These are phyloP conservation scores for Sporothrix dimorphospora DNA, from an alignment of 2,329 filamentous ascomycete genomes.

Conservation along the genomic window DNA sequence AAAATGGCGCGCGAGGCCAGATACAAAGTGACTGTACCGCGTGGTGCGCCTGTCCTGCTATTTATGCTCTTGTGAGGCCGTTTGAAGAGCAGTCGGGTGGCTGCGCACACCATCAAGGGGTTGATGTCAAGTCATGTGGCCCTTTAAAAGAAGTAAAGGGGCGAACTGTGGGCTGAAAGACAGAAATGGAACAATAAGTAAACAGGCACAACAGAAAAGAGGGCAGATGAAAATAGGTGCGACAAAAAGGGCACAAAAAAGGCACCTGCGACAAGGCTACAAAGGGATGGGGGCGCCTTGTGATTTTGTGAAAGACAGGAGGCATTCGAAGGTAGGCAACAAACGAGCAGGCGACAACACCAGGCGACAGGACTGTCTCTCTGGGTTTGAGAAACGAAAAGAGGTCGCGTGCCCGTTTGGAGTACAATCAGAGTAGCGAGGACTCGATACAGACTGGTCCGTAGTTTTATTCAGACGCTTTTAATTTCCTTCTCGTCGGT, in stretches of 20 bases:
- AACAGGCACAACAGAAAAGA: background rate
- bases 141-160: background rate
- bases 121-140: constrained; percentile 2
- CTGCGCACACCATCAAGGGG: background rate
- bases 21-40: background rate
- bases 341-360: background rate
- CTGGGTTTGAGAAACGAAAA: background rate
- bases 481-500: too few relatives aligned
- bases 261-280: background rate
- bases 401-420: background rate
- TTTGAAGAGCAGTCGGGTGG: background rate
- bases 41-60: background rate
- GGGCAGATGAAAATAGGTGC: background rate
- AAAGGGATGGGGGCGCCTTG: background rate
- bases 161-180: background rate
- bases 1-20: constrained; percentile 13
- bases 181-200: background rate
- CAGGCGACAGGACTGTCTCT: constrained; percentile 21
- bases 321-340: background rate
- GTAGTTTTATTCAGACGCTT: background rate
- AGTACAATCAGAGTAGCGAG: background rate
- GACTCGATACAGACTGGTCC: too few relatives aligned
- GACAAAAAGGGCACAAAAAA: background rate
- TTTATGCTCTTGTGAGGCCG: constrained; percentile 9
- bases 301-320: constrained; percentile 1